Evolutionary conservation across 257 asterid species (phyloP).

Genomic region (Solanum neorickii): DNA sequence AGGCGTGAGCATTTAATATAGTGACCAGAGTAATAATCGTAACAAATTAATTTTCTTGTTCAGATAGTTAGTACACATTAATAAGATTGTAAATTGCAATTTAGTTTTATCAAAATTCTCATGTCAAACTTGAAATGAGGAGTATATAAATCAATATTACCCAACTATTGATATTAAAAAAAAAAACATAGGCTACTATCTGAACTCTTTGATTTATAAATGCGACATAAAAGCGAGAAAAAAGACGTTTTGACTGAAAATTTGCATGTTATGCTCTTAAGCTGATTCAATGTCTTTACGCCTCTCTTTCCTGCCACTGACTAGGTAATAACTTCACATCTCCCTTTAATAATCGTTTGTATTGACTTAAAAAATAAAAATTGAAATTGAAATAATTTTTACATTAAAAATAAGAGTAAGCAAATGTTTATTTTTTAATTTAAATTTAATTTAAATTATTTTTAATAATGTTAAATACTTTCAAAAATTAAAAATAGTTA

Average conservation of each 20-base stretch:
- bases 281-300: too few species aligned
- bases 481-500: too few species aligned
- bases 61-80: neutral
- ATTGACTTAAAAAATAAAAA: too few species aligned
- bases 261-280: neutral
- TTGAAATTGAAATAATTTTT: too few species aligned
- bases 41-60: neutral
- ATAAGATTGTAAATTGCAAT: neutral
- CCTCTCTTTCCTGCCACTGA: neutral
- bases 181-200: neutral
- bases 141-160: neutral
- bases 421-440: fast-evolving
- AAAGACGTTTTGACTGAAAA: neutral
- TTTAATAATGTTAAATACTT: too few species aligned
- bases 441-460: too few species aligned
- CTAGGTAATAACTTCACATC: neutral
- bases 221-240: neutral
- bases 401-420: too few species aligned
- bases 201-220: neutral
- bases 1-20: neutral
- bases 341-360: too few species aligned
- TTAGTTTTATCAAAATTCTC: neutral
- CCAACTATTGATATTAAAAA: neutral
- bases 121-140: neutral
- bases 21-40: neutral